Evolutionary conservation across 1,284 basidiomycete species (phyloP).

Genomic region (Schizophyllum commune): DNA sequence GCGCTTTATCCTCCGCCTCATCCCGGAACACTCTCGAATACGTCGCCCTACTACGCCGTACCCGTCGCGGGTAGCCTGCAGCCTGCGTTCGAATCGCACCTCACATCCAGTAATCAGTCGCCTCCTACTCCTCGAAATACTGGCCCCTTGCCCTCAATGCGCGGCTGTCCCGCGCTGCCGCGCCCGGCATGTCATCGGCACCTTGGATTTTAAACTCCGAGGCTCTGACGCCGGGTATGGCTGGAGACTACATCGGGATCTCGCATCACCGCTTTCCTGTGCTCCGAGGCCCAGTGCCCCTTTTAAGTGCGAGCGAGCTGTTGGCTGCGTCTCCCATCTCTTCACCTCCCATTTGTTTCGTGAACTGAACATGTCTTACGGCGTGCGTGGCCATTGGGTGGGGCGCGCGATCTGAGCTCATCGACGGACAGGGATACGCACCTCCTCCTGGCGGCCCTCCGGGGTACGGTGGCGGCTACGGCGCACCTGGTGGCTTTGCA

Average conservation of each 20-base stretch:
- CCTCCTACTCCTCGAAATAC: no score
- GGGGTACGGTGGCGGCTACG: slow-evolving; percentile 27
- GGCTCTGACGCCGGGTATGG: no score
- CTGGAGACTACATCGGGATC: no score
- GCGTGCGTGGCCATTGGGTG: slow-evolving; percentile 20
- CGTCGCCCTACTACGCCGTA: neutral
- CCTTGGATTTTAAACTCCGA: no score
- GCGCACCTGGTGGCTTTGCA: slow-evolving; percentile 34
- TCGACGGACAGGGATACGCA: slow-evolving; percentile 16
- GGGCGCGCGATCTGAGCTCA: slow-evolving; percentile 21
- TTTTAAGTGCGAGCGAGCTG: neutral
- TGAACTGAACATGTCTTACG: slow-evolving; percentile 17
- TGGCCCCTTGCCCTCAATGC: no score
- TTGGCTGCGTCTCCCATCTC: neutral
- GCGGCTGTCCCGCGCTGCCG: no score
- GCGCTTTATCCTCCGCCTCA: no score
- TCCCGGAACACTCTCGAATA: no score
- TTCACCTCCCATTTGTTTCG: neutral
- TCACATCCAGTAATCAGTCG: no score
- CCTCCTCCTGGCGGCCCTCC: slow-evolving; percentile 15
- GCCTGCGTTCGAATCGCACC: no score
- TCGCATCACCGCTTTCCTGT: no score
- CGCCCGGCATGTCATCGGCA: no score
- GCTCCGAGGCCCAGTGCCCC: neutral
- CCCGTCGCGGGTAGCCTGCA: slow-evolving; percentile 5